Evolutionary conservation across 805 yeast genomes (phyloP).

Genomic region (Teunomyces cretensis): DNA sequence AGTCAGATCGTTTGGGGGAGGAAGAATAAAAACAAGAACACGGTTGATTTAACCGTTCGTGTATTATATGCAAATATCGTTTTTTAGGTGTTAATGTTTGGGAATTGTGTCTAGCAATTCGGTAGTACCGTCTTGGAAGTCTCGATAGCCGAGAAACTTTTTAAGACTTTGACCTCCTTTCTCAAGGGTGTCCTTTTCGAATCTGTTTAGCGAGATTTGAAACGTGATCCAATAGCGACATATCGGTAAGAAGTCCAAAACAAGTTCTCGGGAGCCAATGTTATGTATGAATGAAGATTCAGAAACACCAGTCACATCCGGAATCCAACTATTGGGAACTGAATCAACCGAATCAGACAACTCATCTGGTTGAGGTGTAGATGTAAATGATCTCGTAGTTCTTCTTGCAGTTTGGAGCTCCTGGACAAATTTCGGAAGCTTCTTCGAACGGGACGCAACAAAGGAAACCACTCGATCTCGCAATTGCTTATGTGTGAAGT

Average conservation of each 20-base stretch:
- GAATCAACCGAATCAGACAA: not conserved
- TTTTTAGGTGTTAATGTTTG: not conserved
- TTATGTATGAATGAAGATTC: conserved; percentile 32
- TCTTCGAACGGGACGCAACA: conserved; percentile 35
- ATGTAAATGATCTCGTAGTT: conserved; percentile 15
- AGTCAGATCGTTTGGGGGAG: conserved; percentile 70
- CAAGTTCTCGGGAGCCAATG: conserved; percentile 23
- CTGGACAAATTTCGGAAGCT: conserved; percentile 27
- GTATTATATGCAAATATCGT: not conserved
- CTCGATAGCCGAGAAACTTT: conserved; percentile 32
- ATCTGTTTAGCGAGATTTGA: conserved; percentile 24
- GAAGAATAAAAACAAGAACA: conserved; percentile 53
- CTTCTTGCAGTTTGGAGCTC: conserved; percentile 21
- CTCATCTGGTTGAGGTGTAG: conserved; percentile 4
- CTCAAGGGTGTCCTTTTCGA: conserved; percentile 17
- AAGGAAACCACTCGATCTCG: conserved; percentile 16
- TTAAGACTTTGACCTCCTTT: conserved; percentile 22
- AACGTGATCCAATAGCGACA: conserved; percentile 33
- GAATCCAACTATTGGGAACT: conserved; percentile 9
- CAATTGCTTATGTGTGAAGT: conserved; percentile 10
- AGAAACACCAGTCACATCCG: conserved; percentile 29
- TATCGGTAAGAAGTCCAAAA: conserved; percentile 32
- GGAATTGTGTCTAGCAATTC: conserved; percentile 14
- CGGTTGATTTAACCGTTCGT: conserved; percentile 40
- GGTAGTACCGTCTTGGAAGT: conserved; percentile 25